Percentiles rank a stretch among this genome's conserved stretches.
Conservation (phyloP, 208 protist genomes). For the Crithidia thermophila region DNA sequence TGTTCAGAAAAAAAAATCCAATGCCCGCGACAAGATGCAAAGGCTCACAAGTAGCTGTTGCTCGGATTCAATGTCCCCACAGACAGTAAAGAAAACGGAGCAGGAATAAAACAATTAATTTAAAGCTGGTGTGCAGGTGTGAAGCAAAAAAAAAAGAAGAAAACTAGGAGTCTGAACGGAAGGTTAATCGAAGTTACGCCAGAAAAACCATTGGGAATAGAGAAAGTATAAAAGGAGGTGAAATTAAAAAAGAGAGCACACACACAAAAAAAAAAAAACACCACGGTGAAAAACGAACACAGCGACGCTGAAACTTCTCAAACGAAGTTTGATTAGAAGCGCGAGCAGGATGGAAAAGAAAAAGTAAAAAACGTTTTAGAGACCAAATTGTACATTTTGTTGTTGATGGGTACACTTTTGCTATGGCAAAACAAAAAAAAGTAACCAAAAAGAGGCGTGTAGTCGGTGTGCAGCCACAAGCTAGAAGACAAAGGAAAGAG, state of each 20-base stretch:
- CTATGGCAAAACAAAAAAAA: no score
- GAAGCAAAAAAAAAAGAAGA: neutral
- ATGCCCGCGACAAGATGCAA: neutral
- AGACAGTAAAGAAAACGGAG: neutral
- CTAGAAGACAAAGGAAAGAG: no score
- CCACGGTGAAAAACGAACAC: neutral
- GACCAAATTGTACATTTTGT: no score
- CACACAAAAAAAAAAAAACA: neutral
- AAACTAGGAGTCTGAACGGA: neutral
- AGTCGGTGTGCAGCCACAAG: no score
- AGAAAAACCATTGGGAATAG: neutral
- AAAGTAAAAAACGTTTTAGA: slow-evolving; percentile 3
- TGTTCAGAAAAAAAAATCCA: neutral
- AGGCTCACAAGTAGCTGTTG: neutral
- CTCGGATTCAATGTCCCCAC: neutral
- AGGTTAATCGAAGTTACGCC: neutral
- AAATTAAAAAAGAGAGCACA: neutral
- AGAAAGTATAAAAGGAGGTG: slow-evolving; percentile 1
- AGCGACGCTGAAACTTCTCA: no score
- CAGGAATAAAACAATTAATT: no score
- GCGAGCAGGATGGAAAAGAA: no score
- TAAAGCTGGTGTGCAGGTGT: no score
- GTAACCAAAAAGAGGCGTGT: no score
- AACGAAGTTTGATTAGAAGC: no score
- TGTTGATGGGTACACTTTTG: no score